Conservation (phyloP, 1,284 basidiomycete species). For the Amylostereum areolatum region DNA sequence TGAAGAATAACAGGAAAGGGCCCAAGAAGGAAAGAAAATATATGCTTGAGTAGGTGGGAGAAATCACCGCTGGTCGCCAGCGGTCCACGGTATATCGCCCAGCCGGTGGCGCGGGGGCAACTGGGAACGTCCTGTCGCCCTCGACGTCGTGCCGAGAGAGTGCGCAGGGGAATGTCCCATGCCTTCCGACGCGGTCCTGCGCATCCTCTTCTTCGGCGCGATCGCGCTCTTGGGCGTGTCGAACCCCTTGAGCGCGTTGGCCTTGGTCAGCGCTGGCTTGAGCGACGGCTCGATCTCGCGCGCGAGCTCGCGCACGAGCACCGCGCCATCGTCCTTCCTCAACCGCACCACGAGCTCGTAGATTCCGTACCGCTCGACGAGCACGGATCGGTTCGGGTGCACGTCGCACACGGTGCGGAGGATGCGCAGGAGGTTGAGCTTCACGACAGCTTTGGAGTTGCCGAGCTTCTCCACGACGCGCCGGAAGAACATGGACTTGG, state of each 20-base stretch:
- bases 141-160: conserved; percentile 17
- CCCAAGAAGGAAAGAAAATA: not conserved
- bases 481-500: conserved; percentile 81
- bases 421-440: conserved; percentile 85
- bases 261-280: conserved; percentile 38
- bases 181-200: conserved; percentile 66
- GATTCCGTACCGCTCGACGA: conserved; percentile 77
- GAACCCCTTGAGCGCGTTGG: conserved; percentile 22
- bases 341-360: conserved; percentile 73
- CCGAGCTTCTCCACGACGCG: conserved; percentile 83
- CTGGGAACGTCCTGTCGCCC: conserved; percentile 12
- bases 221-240: conserved; percentile 39
- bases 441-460: conserved; percentile 80
- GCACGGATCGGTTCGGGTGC: conserved; percentile 76
- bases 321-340: conserved; percentile 79
- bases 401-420: conserved; percentile 84
- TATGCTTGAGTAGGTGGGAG: not conserved
- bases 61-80: conserved; percentile 12
- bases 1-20: not conserved
- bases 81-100: conserved; percentile 48
- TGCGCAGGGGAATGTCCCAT: conserved; percentile 26
- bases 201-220: conserved; percentile 54
- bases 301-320: conserved; percentile 85
- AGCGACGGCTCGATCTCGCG: conserved; percentile 73
- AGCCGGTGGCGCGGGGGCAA: conserved; percentile 30